Base-by-base conservation (phyloP, 495 filamentous ascomycete genomes). In the Chlorociboria aeruginascens region DNA sequence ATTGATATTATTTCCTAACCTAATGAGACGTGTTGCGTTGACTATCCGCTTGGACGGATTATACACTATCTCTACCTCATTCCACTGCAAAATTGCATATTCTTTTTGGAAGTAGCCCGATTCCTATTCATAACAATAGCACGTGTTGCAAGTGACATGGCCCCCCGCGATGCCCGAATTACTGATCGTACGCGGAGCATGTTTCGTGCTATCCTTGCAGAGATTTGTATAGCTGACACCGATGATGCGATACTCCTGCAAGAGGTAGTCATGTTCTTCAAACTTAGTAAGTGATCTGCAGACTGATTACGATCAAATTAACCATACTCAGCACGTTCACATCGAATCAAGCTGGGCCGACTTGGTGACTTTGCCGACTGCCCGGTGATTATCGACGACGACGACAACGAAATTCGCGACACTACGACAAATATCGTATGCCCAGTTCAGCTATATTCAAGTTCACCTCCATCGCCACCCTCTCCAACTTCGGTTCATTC, bases 281-380 rank as follows among this genome's bases (percentile, higher is more conserved):
- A 49, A 42, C 46, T 49, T 51, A 12, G 40, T 51, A 0, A 51
- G 33, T 51, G 32, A 51, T 51, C 32, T 1, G 31, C 0, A 39
- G 43, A 41, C 30, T n/a, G 45, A 51, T 45, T 51, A 45, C 6
- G 48, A 45, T 50, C 48, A 14, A 51, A 51, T 45, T 51, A 51
- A 51, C 32, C 14, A 20, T 39, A 6, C 45, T 38, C 14, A 51
- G 48, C 48, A 4, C 40, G 48, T 51, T 51, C n/a, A 51, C 12
- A 51, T 51, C 20, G 33, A 51, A 51, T 51, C 16, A 49, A 43
- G 29, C 46, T 49, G 17, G 46, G 46, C 46, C 39, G 39, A 1
- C 37, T 30, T 7, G 17, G 46, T 43, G 39, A 49, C 46, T 43
- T 49, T 49, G 13, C 46, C 43, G 28, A 49, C 43, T 49, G 39